Percentiles rank a stretch among this genome's conserved stretches.
Conservation (phyloP, 2,329 filamentous ascomycete genomes). For the Lasiodiplodia citricola region DNA sequence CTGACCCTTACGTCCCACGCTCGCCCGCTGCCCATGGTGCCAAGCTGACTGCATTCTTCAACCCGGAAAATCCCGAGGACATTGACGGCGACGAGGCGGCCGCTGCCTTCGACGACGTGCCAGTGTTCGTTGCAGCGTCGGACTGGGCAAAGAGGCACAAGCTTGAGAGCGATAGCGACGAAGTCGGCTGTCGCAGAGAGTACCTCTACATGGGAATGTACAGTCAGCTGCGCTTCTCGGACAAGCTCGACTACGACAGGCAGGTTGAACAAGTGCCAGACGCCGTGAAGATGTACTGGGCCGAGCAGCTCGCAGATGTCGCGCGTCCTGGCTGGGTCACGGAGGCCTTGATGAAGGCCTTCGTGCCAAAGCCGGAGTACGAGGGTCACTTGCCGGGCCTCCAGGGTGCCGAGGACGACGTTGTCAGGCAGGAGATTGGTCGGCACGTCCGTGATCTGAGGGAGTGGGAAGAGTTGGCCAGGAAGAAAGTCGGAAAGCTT, state of each 20-base stretch:
- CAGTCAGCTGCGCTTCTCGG: conserved; percentile 50
- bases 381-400: conserved; percentile 40
- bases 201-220: conserved; percentile 56
- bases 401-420: conserved; percentile 30
- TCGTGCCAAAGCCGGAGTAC: conserved; percentile 51
- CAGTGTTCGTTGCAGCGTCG: conserved; percentile 46
- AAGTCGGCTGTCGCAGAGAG: conserved; percentile 12
- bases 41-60: conserved; percentile 55
- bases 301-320: conserved; percentile 42
- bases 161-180: background rate
- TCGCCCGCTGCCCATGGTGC: conserved; percentile 51
- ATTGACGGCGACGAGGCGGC: conserved; percentile 31
- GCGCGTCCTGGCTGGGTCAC: conserved; percentile 51
- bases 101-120: conserved; percentile 44
- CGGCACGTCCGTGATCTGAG: conserved; percentile 42
- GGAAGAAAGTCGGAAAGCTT: conserved; percentile 42
- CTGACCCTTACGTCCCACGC: conserved; percentile 50
- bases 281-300: conserved; percentile 47
- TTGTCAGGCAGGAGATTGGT: conserved; percentile 38
- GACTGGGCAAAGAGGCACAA: background rate
- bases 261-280: conserved; percentile 45
- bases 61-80: conserved; percentile 39
- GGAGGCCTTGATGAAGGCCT: conserved; percentile 45
- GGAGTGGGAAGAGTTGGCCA: conserved; percentile 48
- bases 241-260: conserved; percentile 51